phyloP scores from a whole-genome alignment of 1,284 basidiomycete species.

The Rhodotorula mucilaginosa region DNA sequence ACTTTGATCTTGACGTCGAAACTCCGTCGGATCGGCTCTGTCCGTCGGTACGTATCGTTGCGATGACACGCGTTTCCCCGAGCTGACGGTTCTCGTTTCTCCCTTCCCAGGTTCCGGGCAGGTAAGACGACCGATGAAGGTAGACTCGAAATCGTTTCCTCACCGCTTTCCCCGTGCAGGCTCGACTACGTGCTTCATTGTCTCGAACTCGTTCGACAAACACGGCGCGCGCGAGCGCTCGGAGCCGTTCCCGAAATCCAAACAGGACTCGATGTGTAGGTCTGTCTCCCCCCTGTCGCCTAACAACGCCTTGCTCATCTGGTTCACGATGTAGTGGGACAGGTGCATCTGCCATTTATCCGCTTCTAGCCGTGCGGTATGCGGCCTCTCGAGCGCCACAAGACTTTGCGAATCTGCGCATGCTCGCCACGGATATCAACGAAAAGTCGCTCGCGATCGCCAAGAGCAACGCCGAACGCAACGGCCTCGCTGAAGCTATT shows the following conservation, averaged over 20 bases:
- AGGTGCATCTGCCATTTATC: constrained; percentile 85
- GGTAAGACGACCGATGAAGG: constrained; percentile 13
- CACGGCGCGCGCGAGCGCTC: neutral
- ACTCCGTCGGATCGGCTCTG: constrained; percentile 73
- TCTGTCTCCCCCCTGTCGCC: neutral
- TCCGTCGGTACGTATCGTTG: constrained; percentile 65
- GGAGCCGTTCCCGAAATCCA: neutral
- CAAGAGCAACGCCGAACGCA: constrained; percentile 57
- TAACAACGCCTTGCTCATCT: neutral
- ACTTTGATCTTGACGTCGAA: constrained; percentile 65
- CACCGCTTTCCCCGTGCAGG: constrained; percentile 50
- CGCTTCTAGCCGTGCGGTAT: constrained; percentile 67
- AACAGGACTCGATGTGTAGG: constrained; percentile 55
- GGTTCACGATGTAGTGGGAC: constrained; percentile 70
- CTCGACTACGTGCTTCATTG: constrained; percentile 75
- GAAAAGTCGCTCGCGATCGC: constrained; percentile 60
- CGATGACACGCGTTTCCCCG: rapidly evolving
- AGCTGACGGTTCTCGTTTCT: neutral
- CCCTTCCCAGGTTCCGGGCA: constrained; percentile 35
- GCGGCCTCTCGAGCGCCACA: constrained; percentile 32
- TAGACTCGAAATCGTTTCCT: neutral
- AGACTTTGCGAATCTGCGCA: constrained; percentile 42
- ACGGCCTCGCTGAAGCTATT: constrained; percentile 59
- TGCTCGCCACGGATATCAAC: constrained; percentile 61
- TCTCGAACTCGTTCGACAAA: constrained; percentile 56